Base-by-base conservation (phyloP, 148 eudicot species). In the Chenopodium album region DNA sequence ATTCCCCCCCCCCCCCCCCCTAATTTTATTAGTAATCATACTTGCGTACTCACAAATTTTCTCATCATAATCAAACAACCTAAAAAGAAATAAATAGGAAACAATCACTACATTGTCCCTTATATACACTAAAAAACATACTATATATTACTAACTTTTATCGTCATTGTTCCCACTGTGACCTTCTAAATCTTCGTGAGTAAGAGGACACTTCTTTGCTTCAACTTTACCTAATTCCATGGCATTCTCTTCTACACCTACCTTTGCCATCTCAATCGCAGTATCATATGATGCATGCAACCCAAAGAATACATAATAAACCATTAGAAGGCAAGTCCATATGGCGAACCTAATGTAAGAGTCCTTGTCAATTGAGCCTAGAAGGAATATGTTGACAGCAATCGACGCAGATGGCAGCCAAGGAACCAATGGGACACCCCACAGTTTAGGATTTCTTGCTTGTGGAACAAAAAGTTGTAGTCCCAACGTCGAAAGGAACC, bases 351-450 rank as follows among this genome's bases (percentile, higher is more conserved):
- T 85, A 50, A 89, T 52, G 41, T 87, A 89, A 1, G 94, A 89
- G 23, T 71, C 81, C 76, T 80, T 78, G 60, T 89, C 92, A 22
- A 89, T 88, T 2, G 91, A 89, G 4, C 91, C 92, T 13, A 91
- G 84, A 3, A 91, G 81, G 75, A 91, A 91, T 2, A 88, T 56
- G 59, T 92, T 92, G 17, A 92, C 84, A 4, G 87, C 86, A 14
- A 92, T 84, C 4, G 89, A 85, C 0, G 82, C 76, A 0, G 96
- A 90, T 7, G 96, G 96, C 28, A 92, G 37, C 91, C 91, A 93
- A 0, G 97, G 97, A 59, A 93, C 90, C 46, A 90, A 63, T 1
- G 97, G 97, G 1, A 85, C 92, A 4, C 94, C 96, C 93, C 93
- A 92, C 0, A 83, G 3, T 77, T 70, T 90, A 0, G 96, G 89